phyloP scores from a whole-genome alignment of 1,139 yeast genomes.

The Meyerozyma smithsonii region DNA sequence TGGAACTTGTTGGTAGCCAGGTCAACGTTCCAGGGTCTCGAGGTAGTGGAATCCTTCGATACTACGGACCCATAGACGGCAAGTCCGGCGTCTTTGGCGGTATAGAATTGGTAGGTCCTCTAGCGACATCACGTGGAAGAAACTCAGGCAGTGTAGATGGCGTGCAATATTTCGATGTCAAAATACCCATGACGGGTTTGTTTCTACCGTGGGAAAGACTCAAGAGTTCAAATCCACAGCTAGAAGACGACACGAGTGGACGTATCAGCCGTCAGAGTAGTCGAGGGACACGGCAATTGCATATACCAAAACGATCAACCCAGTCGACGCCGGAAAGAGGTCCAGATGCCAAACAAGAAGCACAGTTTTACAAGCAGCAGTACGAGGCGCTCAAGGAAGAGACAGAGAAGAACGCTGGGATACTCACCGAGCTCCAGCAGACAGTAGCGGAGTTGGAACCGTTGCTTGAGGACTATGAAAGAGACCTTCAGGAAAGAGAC shows the following conservation, averaged over 20 bases:
- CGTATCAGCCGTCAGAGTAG: slow-evolving; percentile 3
- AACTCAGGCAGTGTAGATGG: slow-evolving; percentile 44
- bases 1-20: slow-evolving; percentile 21
- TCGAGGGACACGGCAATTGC: background rate
- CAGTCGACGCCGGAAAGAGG: slow-evolving; percentile 4
- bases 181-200: slow-evolving; percentile 62
- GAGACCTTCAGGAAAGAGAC: slow-evolving; percentile 39
- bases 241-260: slow-evolving; percentile 5
- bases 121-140: slow-evolving; percentile 44
- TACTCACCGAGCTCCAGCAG: slow-evolving; percentile 36
- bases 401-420: slow-evolving; percentile 30
- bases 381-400: slow-evolving; percentile 14
- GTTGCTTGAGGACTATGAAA: slow-evolving; percentile 41
- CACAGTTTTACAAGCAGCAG: slow-evolving; percentile 6
- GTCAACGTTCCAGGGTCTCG: slow-evolving; percentile 44
- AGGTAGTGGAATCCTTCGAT: slow-evolving; percentile 59
- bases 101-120: slow-evolving; percentile 66
- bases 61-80: slow-evolving; percentile 69
- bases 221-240: slow-evolving; percentile 32
- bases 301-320: slow-evolving; percentile 5
- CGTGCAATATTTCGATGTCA: slow-evolving; percentile 44
- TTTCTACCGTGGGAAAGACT: slow-evolving; percentile 70
- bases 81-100: slow-evolving; percentile 85
- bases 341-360: slow-evolving; percentile 2
- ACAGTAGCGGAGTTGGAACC: slow-evolving; percentile 47